Percentiles rank a stretch among this genome's conserved stretches.
Evolutionary conservation across 352 stramenopile species (phyloP).

Genomic region (Globisporangium iwayamae): DNA sequence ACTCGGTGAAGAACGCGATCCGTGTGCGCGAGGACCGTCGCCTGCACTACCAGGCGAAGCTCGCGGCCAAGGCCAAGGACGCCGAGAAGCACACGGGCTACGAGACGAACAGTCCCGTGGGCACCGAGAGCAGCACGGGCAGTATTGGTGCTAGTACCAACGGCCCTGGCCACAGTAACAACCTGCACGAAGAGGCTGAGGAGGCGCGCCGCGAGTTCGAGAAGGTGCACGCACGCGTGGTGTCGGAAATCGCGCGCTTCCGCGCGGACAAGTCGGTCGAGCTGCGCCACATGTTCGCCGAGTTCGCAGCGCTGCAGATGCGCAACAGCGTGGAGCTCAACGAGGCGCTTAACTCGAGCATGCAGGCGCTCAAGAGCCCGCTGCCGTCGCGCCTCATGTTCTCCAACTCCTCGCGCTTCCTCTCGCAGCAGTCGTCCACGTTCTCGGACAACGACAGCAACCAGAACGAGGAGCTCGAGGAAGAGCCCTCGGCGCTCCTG

Average conservation of each 20-base stretch:
- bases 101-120: constrained; percentile 22
- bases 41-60: constrained; percentile 73
- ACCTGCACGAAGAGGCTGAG: constrained; percentile 45
- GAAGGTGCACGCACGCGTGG: constrained; percentile 68
- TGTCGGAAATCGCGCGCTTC: constrained; percentile 70
- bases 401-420: constrained; percentile 34
- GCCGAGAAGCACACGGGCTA: constrained; percentile 23
- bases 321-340: constrained; percentile 50
- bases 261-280: constrained; percentile 69
- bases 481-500: constrained; percentile 14
- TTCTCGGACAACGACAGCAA: constrained; percentile 35
- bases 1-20: constrained; percentile 62
- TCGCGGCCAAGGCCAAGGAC: constrained; percentile 39
- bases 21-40: constrained; percentile 77
- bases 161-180: constrained; percentile 14
- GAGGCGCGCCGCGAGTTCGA: constrained; percentile 76
- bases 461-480: constrained; percentile 18
- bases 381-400: constrained; percentile 39
- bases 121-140: constrained; percentile 20
- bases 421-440: constrained; percentile 32
- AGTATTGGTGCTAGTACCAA: constrained; percentile 4
- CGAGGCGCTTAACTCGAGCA: constrained; percentile 43
- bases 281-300: constrained; percentile 66
- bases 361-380: constrained; percentile 35
- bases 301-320: constrained; percentile 61